A percentile compares a stretch with the other conserved stretches of the same genome.
Conservation (phyloP, 306 rosid species). For the Pyrus bretschneideri region DNA sequence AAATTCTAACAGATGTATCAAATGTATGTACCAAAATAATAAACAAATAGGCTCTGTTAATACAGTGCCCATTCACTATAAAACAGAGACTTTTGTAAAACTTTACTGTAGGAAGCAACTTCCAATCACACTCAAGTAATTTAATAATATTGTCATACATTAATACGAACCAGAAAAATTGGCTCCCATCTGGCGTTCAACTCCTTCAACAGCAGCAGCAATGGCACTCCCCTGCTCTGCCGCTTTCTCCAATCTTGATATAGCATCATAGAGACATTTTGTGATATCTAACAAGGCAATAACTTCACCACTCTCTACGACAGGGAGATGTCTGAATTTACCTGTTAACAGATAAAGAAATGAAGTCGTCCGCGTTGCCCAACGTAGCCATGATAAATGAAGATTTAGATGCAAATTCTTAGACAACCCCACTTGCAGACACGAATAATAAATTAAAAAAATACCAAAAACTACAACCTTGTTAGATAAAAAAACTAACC, state of each 20-base stretch:
- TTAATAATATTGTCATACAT: constrained; percentile 3
- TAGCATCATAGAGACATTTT: constrained; percentile 92
- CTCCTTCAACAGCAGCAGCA: constrained; percentile 92
- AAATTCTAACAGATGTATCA: background rate
- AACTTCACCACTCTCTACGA: constrained; percentile 93
- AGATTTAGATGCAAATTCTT: background rate
- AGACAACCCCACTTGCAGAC: background rate
- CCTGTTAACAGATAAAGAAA: constrained; percentile 39
- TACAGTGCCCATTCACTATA: background rate
- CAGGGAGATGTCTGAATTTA: constrained; percentile 96
- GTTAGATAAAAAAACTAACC: constrained; percentile 34
- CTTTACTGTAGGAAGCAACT: background rate
- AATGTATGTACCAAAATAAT: background rate
- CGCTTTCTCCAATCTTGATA: constrained; percentile 89
- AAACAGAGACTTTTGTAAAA: background rate
- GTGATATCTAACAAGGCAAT: constrained; percentile 89
- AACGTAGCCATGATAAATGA: background rate
- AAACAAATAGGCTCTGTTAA: background rate
- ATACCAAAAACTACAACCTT: background rate
- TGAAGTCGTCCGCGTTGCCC: background rate
- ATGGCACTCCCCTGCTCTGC: constrained; percentile 86
- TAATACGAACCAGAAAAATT: constrained; percentile 51
- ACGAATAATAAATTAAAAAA: background rate
- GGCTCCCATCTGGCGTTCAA: constrained; percentile 74
- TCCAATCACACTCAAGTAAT: constrained; percentile 9